Base-by-base conservation (phyloP, 1,284 basidiomycete species). In the Malassezia yamatoensis region DNA sequence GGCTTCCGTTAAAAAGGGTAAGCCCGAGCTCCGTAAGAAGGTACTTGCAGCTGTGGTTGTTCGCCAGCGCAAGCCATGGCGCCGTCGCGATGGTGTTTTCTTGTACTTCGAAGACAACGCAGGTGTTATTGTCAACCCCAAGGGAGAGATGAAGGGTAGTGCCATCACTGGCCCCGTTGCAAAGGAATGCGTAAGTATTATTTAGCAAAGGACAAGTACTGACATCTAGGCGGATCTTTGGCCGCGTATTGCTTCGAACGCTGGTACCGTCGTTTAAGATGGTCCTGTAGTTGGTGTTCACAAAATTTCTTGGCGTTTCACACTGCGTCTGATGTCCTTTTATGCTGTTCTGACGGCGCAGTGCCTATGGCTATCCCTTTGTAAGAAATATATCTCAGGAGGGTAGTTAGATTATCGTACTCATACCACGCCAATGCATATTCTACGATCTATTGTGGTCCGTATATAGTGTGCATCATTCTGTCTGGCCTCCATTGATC, bases 11-110 rank as follows among this genome's bases (percentile, higher is more conserved):
- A 98, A 99, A 85, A 98, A 98, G 84, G 93, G 93, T 78, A 98
- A 99, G 82, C 94, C 94, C 51, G 93, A 99, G 80, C 80, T 99
- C 76, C 85, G 93, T 79, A 99, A 99, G 83, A 99, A 99, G 83
- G 91, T 94, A 61, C 91, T 96, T 89, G 91, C 91, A 74, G 86
- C 88, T 67, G 88, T 99, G 69, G 85, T 99, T 74, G 83, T 96
- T 73, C 90, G 93, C 66, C 94, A 98, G 80, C 87, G 93, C 77
- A 99, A 98, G 81, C 83, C 93, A 62, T 99, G 93, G 93, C 86
- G 94, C 75, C 82, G 93, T 80, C 83, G 84, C 79, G 93, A 99
- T 76, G 93, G 93, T 79, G 88, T 96, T 66, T 96, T 96, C 85
- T 86, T 98, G 76, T 96, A 96, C 83, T 98, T 98, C 68, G 93